A percentile compares a stretch with the other conserved stretches of the same genome.
Evolutionary conservation across 106 monocot species (phyloP).

Genomic region (Hemerocallis citrina): DNA sequence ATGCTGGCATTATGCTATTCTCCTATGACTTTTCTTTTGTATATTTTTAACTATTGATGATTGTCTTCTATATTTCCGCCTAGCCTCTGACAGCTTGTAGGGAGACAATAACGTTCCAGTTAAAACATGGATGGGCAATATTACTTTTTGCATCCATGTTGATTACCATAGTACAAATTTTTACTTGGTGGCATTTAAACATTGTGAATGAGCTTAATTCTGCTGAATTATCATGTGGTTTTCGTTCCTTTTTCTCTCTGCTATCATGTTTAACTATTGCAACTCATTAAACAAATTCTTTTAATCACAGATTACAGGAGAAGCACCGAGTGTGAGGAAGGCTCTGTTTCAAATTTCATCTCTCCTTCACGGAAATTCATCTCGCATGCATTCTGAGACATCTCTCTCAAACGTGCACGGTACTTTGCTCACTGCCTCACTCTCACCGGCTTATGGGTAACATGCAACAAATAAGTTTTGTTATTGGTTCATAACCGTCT

Average conservation of each 20-base stretch:
- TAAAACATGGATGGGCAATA: not conserved
- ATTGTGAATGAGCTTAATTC: not conserved
- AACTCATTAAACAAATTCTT: not conserved
- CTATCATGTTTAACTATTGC: not conserved
- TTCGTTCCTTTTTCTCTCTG: not conserved
- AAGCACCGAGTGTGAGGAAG: conserved; percentile 59
- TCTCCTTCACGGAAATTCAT: conserved; percentile 73
- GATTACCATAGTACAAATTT: not conserved
- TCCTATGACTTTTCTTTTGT: not conserved
- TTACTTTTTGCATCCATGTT: not conserved
- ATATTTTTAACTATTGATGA: not conserved
- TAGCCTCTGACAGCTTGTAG: not conserved
- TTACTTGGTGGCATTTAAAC: not conserved
- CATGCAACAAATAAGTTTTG: not conserved
- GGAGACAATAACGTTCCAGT: not conserved
- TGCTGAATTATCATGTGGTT: not conserved
- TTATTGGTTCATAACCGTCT: not conserved
- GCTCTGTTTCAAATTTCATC: conserved; percentile 72
- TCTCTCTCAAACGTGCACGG: not conserved
- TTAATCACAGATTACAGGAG: conserved; percentile 65
- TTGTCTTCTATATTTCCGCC: not conserved
- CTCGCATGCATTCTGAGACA: conserved; percentile 34
- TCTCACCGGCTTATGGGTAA: not conserved
- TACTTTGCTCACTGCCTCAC: not conserved
- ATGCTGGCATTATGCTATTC: not conserved